Percentiles rank a stretch among this genome's conserved stretches.
Conservation (phyloP, 2,329 filamentous ascomycete genomes). For the Aspergillus vadensis region DNA sequence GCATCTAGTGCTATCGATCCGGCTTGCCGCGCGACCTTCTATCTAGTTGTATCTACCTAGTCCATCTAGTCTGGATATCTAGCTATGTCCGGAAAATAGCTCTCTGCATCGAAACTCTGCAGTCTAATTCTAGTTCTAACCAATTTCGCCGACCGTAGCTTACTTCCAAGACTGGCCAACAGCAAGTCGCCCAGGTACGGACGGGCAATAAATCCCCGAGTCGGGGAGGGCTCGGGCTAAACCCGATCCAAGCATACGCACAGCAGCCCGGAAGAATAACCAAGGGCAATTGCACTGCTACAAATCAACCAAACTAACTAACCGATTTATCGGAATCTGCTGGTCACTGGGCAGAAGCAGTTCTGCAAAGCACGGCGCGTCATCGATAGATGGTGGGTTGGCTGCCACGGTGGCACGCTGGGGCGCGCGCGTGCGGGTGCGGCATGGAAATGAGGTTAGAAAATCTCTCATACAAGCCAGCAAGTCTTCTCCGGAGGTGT, state of each 20-base stretch:
- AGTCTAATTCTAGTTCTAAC: too few relatives aligned
- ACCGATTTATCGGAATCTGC: neutral
- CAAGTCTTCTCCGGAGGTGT: neutral
- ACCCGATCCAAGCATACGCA: slow-evolving; percentile 3
- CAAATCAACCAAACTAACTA: neutral
- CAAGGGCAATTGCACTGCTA: too few relatives aligned
- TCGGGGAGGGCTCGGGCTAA: slow-evolving; percentile 1
- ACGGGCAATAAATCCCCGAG: slow-evolving; percentile 4
- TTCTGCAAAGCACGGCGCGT: neutral
- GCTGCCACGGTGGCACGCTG: neutral
- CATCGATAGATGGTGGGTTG: neutral
- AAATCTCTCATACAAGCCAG: neutral
- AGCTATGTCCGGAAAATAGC: neutral
- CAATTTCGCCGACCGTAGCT: neutral
- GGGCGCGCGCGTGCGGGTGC: neutral
- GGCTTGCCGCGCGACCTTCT: neutral
- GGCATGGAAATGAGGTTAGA: neutral
- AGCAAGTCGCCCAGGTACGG: neutral
- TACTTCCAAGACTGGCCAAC: too few relatives aligned
- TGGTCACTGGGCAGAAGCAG: neutral
- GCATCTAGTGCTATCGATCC: neutral
- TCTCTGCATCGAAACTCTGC: neutral
- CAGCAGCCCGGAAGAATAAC: neutral
- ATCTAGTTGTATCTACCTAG: too few relatives aligned
- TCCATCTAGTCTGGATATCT: too few relatives aligned